Evolutionary conservation across 495 filamentous ascomycete species (phyloP).

Genomic region (Apiosordaria backusii): DNA sequence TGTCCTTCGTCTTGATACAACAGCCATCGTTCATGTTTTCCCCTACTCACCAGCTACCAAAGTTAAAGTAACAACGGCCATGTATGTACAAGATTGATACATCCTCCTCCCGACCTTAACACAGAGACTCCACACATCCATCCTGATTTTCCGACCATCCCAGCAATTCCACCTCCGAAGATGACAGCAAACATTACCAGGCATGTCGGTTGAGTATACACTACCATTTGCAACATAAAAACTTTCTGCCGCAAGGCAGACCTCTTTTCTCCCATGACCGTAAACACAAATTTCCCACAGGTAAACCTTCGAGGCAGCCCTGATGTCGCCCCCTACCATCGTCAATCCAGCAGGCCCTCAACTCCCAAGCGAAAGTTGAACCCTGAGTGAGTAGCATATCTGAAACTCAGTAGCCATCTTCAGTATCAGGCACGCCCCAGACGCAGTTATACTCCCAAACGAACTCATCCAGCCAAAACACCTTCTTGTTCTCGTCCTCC

Average conservation of each 20-base stretch:
- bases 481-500: not conserved
- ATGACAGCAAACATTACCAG: not conserved
- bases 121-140: not conserved
- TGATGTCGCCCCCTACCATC: not conserved
- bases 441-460: constrained; percentile 13
- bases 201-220: not conserved
- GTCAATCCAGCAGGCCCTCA: too few relatives aligned
- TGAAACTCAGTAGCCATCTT: not conserved
- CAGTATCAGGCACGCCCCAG: not conserved
- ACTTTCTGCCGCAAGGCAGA: not conserved
- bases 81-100: not conserved
- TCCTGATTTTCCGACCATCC: not conserved
- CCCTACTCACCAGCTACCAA: not conserved
- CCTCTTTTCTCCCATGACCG: not conserved
- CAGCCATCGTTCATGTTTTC: not conserved
- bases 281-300: not conserved
- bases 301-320: too few relatives aligned
- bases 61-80: not conserved
- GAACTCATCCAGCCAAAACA: constrained; percentile 13
- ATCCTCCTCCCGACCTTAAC: not conserved
- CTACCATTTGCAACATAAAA: not conserved
- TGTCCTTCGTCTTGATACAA: not conserved
- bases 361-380: too few relatives aligned
- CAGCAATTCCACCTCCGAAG: not conserved
- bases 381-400: too few relatives aligned